Percentiles rank a stretch among this genome's conserved stretches.
Conservation (phyloP, 345 rosid species). For the Citrus cavaleriei region DNA sequence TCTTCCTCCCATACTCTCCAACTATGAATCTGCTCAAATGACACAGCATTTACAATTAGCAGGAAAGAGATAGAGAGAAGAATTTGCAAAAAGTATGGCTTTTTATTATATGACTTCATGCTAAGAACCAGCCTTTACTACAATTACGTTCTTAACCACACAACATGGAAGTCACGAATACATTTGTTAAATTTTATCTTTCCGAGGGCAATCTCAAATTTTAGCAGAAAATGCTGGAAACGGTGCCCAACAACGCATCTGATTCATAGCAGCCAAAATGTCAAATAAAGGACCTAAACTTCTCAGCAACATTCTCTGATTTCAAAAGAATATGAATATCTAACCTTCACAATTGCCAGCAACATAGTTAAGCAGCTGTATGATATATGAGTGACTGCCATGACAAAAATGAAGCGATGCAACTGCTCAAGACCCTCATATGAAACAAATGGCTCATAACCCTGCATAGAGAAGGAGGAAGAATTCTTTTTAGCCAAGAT, state of each 20-base stretch:
- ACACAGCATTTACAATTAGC: slow-evolving; percentile 10
- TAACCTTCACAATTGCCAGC: slow-evolving; percentile 90
- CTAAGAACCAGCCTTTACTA: not conserved
- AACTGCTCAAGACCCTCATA: slow-evolving; percentile 87
- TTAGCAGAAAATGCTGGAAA: not conserved
- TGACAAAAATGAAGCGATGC: slow-evolving; percentile 96
- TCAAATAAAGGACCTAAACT: not conserved
- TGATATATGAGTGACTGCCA: slow-evolving; percentile 91
- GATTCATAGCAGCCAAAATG: not conserved
- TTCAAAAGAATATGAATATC: not conserved
- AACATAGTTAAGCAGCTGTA: slow-evolving; percentile 97
- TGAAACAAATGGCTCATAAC: slow-evolving; percentile 85
- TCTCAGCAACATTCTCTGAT: not conserved
- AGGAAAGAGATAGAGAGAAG: not conserved
- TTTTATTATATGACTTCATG: not conserved
- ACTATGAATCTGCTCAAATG: slow-evolving; percentile 67
- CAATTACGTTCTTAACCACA: not conserved
- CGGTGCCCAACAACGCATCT: not conserved
- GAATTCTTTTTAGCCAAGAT: slow-evolving; percentile 1
- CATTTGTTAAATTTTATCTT: not conserved
- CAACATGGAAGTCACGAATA: not conserved
- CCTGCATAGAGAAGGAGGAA: slow-evolving; percentile 40
- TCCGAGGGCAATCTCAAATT: not conserved
- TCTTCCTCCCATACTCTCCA: slow-evolving; percentile 95
- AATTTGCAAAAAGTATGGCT: not conserved